phyloP scores from a whole-genome alignment of 345 rosid species.

The Camelina hispida region DNA sequence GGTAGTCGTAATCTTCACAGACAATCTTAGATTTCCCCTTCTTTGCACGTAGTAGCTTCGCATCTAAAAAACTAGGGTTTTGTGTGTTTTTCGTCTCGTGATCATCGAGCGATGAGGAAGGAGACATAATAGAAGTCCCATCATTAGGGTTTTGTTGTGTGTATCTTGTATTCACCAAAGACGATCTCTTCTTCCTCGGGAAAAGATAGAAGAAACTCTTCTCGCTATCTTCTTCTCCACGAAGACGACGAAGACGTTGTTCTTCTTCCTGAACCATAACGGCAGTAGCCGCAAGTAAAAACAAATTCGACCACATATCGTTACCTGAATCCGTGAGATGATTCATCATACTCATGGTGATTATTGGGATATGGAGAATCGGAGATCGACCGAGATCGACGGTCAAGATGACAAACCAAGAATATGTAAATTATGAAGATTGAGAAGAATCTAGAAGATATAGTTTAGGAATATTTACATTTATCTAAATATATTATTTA shows the following conservation, averaged over 20 bases:
- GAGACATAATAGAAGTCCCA: not conserved
- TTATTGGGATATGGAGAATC: no score
- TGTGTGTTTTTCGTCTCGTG: not conserved
- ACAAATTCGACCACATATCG: not conserved
- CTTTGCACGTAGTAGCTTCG: not conserved
- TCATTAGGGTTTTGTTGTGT: not conserved
- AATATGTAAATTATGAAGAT: no score
- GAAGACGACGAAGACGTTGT: not conserved
- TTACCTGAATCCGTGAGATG: not conserved
- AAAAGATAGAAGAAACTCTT: not conserved
- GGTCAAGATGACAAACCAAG: no score
- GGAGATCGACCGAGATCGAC: no score
- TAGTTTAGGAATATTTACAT: no score
- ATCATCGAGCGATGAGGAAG: not conserved
- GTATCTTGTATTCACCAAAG: not conserved
- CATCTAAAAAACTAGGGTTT: not conserved
- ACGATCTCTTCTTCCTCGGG: not conserved
- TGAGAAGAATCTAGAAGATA: no score
- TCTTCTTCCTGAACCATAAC: constrained; percentile 5
- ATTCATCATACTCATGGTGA: not conserved
- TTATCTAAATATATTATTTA: no score
- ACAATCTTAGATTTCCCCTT: not conserved
- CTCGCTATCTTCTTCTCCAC: not conserved
- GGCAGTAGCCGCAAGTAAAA: not conserved
- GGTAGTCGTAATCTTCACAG: not conserved